Conservation (phyloP, 768 basidiomycete genomes). For the Leucosporidium scottii region DNA sequence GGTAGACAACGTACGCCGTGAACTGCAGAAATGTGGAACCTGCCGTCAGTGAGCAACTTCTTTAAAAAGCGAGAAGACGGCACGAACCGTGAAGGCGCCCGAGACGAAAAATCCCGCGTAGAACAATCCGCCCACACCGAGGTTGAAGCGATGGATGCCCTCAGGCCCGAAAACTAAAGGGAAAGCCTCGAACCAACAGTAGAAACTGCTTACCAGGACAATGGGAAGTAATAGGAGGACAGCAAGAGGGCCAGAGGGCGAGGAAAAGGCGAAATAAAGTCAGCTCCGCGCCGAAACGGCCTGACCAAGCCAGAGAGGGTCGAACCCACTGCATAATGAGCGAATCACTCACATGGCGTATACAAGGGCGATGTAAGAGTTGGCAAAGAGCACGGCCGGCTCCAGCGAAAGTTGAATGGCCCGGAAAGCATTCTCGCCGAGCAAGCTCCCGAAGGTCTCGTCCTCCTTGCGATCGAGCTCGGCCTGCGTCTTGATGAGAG, state of each 20-base stretch:
- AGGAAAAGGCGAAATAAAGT: too few species aligned
- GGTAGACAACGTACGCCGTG: constrained; percentile 28
- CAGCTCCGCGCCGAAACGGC: too few species aligned
- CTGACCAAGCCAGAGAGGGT: too few species aligned
- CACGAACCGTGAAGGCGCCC: constrained; percentile 13
- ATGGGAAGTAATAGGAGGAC: too few species aligned
- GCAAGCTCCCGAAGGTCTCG: not conserved
- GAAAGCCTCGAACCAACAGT: constrained; percentile 39
- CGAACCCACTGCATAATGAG: too few species aligned
- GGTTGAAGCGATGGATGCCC: constrained; percentile 34
- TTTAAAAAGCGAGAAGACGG: too few species aligned
- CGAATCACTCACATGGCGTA: constrained; percentile 22
- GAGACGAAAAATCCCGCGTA: constrained; percentile 38
- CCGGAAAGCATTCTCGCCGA: constrained; percentile 31
- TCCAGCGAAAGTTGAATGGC: constrained; percentile 39
- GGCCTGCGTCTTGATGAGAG: constrained; percentile 35
- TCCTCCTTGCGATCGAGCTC: constrained; percentile 36
- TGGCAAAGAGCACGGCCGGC: constrained; percentile 39
- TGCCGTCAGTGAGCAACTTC: too few species aligned
- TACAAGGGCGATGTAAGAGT: constrained; percentile 37
- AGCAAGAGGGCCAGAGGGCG: too few species aligned
- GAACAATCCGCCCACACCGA: constrained; percentile 33
- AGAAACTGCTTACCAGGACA: not conserved
- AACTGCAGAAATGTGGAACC: not conserved
- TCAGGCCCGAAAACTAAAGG: constrained; percentile 37